Evolutionary conservation across 106 monocot genomes (phyloP), one percentile per base, ranked within the genome.

Genomic region (Chionographis japonica): DNA sequence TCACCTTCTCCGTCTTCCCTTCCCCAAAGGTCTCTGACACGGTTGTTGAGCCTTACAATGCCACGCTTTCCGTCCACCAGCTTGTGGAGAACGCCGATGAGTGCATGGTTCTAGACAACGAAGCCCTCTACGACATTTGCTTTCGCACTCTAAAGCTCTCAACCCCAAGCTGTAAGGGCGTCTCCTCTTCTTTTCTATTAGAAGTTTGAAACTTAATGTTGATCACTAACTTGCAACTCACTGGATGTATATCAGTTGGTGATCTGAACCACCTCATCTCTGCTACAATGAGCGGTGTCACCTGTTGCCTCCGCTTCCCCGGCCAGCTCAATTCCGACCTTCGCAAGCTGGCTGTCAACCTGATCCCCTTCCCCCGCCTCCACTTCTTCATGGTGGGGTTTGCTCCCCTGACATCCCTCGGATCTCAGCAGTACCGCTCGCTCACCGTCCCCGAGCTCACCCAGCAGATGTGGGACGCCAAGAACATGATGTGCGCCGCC

Each of bases 351-450:
- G 89, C 89, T 1, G 89, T 90, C 9, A 90, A 90, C 70, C 77
- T 90, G 17, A 90, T 90, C 58, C 90, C 90, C 27, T 90, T 90
- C 83, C 90, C 90, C 19, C 86, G 90, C 8, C 83, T 90, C 20
- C 90, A 90, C 74, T 90, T 90, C 82, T 90, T 90, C 83, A 90
- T 90, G 88, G 88, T 88, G 14, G 88, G 88, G 2, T 88, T 88
- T 54, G 88, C 88, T 18, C 88, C 88, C 39, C 67, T 88, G 58
- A 88, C 81, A 27, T 88, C 88, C 52, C 84, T 85, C 35, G 88
- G 88, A 40, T 88, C 88, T 50, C 88, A 88, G 70, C 88, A 88
- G 79, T 88, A 88, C 73, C 72, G 85, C 39, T 77, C 88, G 8
- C 74, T 88, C 20, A 85, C 88, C 0, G 85, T 89, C 35, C 89